Base-by-base conservation (phyloP, 352 stramenopile species). In the Phytopythium ostracodes region DNA sequence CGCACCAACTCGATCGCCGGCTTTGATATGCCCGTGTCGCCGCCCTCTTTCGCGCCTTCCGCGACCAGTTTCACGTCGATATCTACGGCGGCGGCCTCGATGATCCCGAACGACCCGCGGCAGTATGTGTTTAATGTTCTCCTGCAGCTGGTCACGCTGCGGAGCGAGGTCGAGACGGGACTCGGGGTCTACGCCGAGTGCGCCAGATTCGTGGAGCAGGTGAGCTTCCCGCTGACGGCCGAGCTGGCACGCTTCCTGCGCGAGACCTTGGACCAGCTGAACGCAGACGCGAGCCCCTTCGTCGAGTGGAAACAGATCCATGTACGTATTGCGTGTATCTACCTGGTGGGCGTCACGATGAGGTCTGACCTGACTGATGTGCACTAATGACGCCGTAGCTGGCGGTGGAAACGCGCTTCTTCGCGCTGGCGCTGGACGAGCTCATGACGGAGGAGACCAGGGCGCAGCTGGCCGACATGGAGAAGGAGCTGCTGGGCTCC, bases 101-200 rank as follows among this genome's bases (percentile, higher is more conserved):
- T 47, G 35, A 73, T 75, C 33, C 78, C 77, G 4, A 79, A 77
- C 7, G 79, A 91, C 35, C 79, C 74, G 14, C 80, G 82, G 0
- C 84, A 91, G 60, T 92, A 94, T 60, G 77, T 94, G 1, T 92
- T 94, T 56, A 88, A 87, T 55, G 79, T 94, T 36, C 73, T 92
- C 3, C 53, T 92, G 42, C 78, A 89, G 59, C 67, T 94, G 20
- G 89, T 94, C 57, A 88, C 76, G 18, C 50, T 91, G 44, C 79
- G 82, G 29, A 87, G 80, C 51, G 81, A 92, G 40, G 66, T 92
- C 11, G 82, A 93, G 58, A 85, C 70, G 40, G 84, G 78, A 53
- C 67, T 94, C n/a, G 72, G 71, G 6, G 70, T 70, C n/a, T 86
- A 76, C 38, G 50, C 77, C 14, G 73, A 83, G 56, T 88, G 81